These are phyloP conservation scores for Backusella parvicylindrica DNA, from an alignment of 192 early-diverging fungal genomes.

Conservation along the genomic window DNA sequence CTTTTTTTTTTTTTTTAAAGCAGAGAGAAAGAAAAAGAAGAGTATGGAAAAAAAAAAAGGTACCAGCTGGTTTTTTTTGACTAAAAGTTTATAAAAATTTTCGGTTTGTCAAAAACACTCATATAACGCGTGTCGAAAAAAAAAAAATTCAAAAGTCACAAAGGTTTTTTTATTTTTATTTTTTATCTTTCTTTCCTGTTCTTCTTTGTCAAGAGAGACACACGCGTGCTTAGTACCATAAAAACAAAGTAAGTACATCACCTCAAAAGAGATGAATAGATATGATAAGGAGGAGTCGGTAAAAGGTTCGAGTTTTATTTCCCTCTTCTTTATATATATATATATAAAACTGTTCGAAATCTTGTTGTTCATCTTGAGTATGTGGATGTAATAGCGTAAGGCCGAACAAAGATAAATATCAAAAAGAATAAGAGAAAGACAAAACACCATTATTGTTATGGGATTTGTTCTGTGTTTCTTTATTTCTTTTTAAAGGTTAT, in stretches of 20 bases:
- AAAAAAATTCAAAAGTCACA: not conserved
- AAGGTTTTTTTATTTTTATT: not conserved
- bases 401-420: conserved; percentile 37
- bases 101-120: not conserved
- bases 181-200: not conserved
- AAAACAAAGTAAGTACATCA: not conserved
- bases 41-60: not conserved
- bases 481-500: not conserved
- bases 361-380: conserved; percentile 26
- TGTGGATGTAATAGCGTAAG: conserved; percentile 29
- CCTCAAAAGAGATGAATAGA: not conserved
- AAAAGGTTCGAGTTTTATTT: conserved; percentile 27
- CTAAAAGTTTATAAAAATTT: too few relatives aligned
- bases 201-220: not conserved
- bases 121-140: not conserved
- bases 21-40: not conserved
- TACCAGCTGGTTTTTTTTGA: not conserved
- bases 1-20: too few relatives aligned
- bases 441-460: not conserved
- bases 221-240: too few relatives aligned
- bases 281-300: conserved; percentile 18
- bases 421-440: not conserved
- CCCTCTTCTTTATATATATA: not conserved
- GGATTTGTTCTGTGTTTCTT: not conserved
- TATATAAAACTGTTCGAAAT: conserved; percentile 30